Base-by-base conservation (phyloP, 306 rosid genomes). In the Ormosia emarginata region DNA sequence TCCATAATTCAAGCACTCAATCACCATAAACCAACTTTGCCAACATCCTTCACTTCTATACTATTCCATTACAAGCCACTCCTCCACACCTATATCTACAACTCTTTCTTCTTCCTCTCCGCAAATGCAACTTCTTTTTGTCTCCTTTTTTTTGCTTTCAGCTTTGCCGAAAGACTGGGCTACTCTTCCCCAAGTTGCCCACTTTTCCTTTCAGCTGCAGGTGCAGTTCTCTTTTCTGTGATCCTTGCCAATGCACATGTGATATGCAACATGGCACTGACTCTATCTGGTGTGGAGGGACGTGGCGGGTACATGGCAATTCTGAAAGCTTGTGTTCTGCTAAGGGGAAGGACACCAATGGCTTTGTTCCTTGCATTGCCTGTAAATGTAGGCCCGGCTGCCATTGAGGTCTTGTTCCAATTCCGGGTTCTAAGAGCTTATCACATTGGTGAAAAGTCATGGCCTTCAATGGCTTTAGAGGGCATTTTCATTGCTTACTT, bases 351-450 rank as follows among this genome's bases (percentile, higher is more conserved):
- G 74, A 81, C 87, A 47, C 76, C 93, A 43, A 91, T 84, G 43
- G 98, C 97, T 49, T 69, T 95, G 84, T 87, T 86, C 55, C 77
- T 95, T 55, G 91, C 98, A 71, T 75, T 95, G 49, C 98, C 94
- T 62, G 49, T 78, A 49, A 90, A 86, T 55, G 29, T 88, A 67
- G 86, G 86, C 34, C 56, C 89, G 74, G 98, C 98, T 1, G 92
- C 90, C 40, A 71, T 90, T 11, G 98, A 93, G 77, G 97, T 97
- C 49, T 77, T 95, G 90, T 95, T 95, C 64, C 98, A 93, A 7
- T 88, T 69, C 79, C 78, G 95, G 55, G 57, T 93, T 49, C 87
- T 95, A 0, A 79, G 88, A 78, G 86, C 86, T 40, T 91, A 64
- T 61, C 86, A 66, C 37, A 11, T 40, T 29, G 64, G 55, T 55